Evolutionary conservation across 1,284 basidiomycete genomes (phyloP), one percentile per base, ranked within the genome.

Genomic region (Meripilus lineatus): DNA sequence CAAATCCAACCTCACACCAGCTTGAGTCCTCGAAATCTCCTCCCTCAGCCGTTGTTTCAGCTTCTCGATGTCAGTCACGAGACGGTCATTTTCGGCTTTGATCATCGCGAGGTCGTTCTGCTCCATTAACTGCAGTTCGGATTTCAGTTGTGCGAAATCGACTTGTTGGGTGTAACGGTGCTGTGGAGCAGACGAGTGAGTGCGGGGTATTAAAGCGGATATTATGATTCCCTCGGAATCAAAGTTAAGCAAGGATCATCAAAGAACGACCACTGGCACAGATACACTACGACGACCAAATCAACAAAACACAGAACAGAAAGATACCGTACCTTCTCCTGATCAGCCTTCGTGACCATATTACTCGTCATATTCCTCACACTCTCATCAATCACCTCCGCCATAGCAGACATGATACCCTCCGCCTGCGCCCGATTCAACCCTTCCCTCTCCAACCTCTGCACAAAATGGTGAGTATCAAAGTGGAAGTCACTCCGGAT

Each of bases 81-180:
- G 74, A 17, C 95, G 79, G 64, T 98, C 95, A 58, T 92, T 97
- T 69, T 95, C 93, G 34, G 90, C 84, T 69, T 94, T 96, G 72
- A 99, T 87, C 73, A 93, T 84, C 20, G 93, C 86, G 42, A 97
- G 78, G 62, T 99, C 95, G 59, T 98, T 98, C 76, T 95, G 94
- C 72, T 97, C 94, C 72, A 93, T 89, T 34, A 99, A 72, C 67
- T 97, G 91, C 23, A 99, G 75, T 62, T 97, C 95, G 14, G 93
- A 95, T 68, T 98, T 98, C 54, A 96, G 83, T 61, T 94, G 87
- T 4, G 93, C 90, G 65, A 99, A 98, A 68, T 98, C 95, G 49
- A 99, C 94, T 72, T 96, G 90, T 62, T 94, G 92, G 20, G 90
- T 93, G 63, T 95, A 95, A 56, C 91, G 89, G 63, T 91, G 85